phyloP scores from a whole-genome alignment of 1,284 basidiomycete species.

The Hemileia vastatrix region DNA sequence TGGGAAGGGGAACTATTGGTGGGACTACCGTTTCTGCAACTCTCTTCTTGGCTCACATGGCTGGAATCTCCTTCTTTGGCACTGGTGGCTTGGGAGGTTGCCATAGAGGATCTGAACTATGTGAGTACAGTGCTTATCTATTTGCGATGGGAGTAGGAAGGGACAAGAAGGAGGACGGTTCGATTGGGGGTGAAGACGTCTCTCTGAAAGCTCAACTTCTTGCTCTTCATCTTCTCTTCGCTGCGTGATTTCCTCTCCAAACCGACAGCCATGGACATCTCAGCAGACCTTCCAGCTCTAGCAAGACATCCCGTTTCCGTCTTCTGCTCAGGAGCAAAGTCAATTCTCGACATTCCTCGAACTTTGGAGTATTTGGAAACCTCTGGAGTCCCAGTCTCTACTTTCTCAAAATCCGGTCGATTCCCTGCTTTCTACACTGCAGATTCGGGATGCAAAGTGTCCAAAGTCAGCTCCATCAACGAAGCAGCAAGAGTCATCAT shows the following conservation, averaged over 20 bases:
- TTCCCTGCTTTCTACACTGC: conserved; percentile 94
- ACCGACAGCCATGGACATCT: conserved; percentile 73
- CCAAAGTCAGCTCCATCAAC: conserved; percentile 21
- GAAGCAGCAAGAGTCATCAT: conserved; percentile 33
- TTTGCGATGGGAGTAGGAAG: too few relatives aligned
- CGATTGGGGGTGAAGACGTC: background rate
- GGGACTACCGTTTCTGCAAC: conserved; percentile 89
- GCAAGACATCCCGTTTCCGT: conserved; percentile 75
- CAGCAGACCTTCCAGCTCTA: conserved; percentile 77
- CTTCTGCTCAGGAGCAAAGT: conserved; percentile 88
- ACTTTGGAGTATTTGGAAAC: conserved; percentile 97
- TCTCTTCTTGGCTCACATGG: conserved; percentile 65
- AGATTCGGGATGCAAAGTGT: conserved; percentile 61
- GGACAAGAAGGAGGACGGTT: too few relatives aligned
- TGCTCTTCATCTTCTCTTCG: conserved; percentile 6
- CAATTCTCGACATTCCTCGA: conserved; percentile 81
- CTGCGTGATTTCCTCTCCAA: background rate
- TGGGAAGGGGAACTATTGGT: conserved; percentile 55
- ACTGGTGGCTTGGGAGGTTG: conserved; percentile 61
- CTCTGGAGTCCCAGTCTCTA: conserved; percentile 80
- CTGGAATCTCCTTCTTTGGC: conserved; percentile 56
- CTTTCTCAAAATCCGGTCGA: conserved; percentile 63
- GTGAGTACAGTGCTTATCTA: conserved; percentile 49
- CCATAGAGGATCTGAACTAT: conserved; percentile 77
- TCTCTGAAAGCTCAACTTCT: conserved; percentile 9